Base-by-base conservation (phyloP, 2,329 filamentous ascomycete genomes). In the Claviceps citrina region DNA sequence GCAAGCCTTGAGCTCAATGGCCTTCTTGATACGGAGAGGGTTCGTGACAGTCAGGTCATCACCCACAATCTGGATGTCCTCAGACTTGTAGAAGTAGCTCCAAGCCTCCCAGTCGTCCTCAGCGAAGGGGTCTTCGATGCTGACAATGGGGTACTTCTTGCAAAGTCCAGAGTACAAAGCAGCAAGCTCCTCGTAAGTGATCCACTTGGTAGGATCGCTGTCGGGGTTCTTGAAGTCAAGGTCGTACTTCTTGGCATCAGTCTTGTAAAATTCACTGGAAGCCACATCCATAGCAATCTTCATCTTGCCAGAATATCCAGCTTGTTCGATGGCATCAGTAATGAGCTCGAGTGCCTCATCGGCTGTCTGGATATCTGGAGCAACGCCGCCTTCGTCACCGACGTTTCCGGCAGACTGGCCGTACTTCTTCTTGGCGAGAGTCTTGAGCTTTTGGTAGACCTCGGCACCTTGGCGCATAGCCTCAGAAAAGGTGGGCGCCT, bases 201-300 rank as follows among this genome's bases (percentile, higher is more conserved):
- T 73, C 91, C 91, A 96, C 78, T 98, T 96, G 73, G 68, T 75
- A 60, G 79, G 75, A 72, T 98, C 91, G 64, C 82, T 91, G 49
- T 96, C 81, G 58, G 91, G 89, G 79, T 98, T 98, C 84, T 98
- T 96, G 84, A 96, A 98, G 81, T 96, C 91, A 50, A 98, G 76
- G 62, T 98, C 91, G 77, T 98, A 98, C 76, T 96, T 96, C 83
- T 96, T 95, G 63, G 70, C 89, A 39, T 91, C 84, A 57, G 71
- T 66, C 73, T 96, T 96, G 82, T 98, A 98, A 77, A 98, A 98
- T 68, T 98, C 91, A 73, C 84, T 93, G 50, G 91, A 95, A 51
- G 91, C 91, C 61, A 96, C 89, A 59, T 98, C 91, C 86, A 98
- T 93, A 62, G 91, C 91, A 57, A 98, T 98, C 66, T 93, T 84